phyloP scores from a whole-genome alignment of 768 basidiomycete genomes.

The Sporobolomyces pararoseus region DNA sequence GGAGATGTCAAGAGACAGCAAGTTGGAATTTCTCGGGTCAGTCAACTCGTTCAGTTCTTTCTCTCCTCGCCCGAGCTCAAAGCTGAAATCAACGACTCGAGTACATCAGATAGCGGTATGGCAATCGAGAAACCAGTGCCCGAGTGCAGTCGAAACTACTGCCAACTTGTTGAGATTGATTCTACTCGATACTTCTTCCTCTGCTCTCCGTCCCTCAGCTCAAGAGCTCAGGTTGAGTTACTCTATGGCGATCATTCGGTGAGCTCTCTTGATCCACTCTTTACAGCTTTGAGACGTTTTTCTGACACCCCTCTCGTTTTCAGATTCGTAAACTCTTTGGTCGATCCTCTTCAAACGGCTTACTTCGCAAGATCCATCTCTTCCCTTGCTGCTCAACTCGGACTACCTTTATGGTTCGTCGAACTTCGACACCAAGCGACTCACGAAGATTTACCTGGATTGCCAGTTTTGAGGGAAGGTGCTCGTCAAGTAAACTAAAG shows the following conservation, averaged over 20 bases:
- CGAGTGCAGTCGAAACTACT: slow-evolving; percentile 43
- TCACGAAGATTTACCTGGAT: slow-evolving; percentile 85
- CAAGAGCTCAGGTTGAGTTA: slow-evolving; percentile 39
- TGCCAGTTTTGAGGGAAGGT: slow-evolving; percentile 68
- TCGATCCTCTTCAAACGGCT: slow-evolving; percentile 87
- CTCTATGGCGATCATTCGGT: slow-evolving; percentile 45
- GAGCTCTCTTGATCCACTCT: too few relatives aligned
- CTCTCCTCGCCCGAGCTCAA: not conserved
- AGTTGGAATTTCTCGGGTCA: slow-evolving; percentile 54
- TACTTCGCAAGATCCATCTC: slow-evolving; percentile 86
- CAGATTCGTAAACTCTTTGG: slow-evolving; percentile 89
- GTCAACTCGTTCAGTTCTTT: not conserved
- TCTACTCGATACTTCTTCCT: slow-evolving; percentile 30
- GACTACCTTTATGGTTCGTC: slow-evolving; percentile 81
- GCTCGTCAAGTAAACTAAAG: slow-evolving; percentile 60
- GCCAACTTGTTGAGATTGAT: slow-evolving; percentile 39
- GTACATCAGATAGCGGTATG: slow-evolving; percentile 38
- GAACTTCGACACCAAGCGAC: slow-evolving; percentile 92
- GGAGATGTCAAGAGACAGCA: slow-evolving; percentile 61
- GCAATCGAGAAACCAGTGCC: slow-evolving; percentile 40
- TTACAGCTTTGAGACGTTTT: too few relatives aligned
- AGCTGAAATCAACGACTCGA: too few relatives aligned
- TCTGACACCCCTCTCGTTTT: too few relatives aligned
- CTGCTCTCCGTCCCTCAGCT: not conserved
- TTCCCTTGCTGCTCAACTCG: slow-evolving; percentile 77